These are phyloP conservation scores for Leptographium lundbergii DNA, from an alignment of 2,329 filamentous ascomycete genomes.

Conservation along the genomic window DNA sequence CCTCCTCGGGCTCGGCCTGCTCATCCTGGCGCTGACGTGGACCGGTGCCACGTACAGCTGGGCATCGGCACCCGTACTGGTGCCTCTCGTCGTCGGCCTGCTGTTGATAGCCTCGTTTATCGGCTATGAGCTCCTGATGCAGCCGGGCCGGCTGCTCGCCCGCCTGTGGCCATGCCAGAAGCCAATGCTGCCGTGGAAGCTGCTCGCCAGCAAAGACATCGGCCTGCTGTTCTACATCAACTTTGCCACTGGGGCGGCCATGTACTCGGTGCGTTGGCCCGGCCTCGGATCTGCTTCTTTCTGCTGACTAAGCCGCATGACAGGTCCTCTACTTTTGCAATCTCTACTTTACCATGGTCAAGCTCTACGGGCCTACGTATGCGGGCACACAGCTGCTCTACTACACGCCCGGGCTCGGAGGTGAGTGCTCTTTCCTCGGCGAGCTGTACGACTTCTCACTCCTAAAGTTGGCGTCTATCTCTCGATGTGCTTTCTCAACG, in stretches of 20 bases:
- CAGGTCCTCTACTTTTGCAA: conserved; percentile 4
- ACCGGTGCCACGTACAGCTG: conserved; percentile 40
- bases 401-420: conserved; percentile 50
- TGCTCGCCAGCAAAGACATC: conserved; percentile 45
- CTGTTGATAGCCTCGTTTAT: conserved; percentile 29
- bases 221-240: conserved; percentile 50
- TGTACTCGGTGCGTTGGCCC: conserved; percentile 20
- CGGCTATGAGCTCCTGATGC: conserved; percentile 41
- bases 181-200: conserved; percentile 45
- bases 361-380: conserved; percentile 24
- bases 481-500: conserved; percentile 47
- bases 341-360: conserved; percentile 15
- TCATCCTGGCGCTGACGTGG: conserved; percentile 44
- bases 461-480: conserved; percentile 38
- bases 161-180: conserved; percentile 38
- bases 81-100: conserved; percentile 32
- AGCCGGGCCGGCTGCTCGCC: conserved; percentile 32
- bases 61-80: conserved; percentile 34
- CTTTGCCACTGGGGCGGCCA: conserved; percentile 44
- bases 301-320: not conserved
- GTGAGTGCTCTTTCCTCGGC: conserved; percentile 20
- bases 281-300: not conserved
- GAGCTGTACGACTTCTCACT: not conserved
- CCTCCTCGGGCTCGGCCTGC: conserved; percentile 37
- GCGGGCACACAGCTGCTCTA: conserved; percentile 47